Conservation (phyloP, 768 basidiomycete species). For the Artomyces pyxidatus region DNA sequence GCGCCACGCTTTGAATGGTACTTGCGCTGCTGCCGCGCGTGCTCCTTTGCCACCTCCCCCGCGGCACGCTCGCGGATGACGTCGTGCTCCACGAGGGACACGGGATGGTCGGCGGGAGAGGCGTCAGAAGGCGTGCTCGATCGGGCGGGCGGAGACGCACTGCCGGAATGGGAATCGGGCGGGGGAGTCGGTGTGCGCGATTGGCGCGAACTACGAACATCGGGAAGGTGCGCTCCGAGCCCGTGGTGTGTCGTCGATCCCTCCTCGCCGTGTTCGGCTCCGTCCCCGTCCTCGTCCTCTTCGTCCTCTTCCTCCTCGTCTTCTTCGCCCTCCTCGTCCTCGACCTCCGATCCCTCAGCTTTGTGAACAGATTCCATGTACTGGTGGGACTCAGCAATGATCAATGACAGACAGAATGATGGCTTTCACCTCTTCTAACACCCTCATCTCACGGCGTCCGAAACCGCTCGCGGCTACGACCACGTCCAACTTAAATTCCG, state of each 20-base stretch:
- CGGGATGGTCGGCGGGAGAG: constrained; percentile 1
- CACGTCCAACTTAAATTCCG: constrained; percentile 69
- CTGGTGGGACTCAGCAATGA: constrained; percentile 14
- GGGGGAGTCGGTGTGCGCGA: not conserved
- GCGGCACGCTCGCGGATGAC: constrained; percentile 51
- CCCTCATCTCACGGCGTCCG: constrained; percentile 70
- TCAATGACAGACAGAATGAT: not conserved
- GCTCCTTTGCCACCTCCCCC: constrained; percentile 49
- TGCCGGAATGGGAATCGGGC: not conserved
- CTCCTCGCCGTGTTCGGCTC: constrained; percentile 8
- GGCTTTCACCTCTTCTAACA: constrained; percentile 68
- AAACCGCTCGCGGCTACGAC: constrained; percentile 94
- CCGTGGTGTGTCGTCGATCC: constrained; percentile 2
- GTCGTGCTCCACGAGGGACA: constrained; percentile 1
- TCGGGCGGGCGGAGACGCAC: not conserved
- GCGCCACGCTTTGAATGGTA: constrained; percentile 70
- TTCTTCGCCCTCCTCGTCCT: constrained; percentile 25
- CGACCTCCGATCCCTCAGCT: constrained; percentile 12
- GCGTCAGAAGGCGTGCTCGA: not conserved
- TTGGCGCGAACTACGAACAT: not conserved
- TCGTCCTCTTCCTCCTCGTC: constrained; percentile 26
- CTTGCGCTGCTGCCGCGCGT: constrained; percentile 59
- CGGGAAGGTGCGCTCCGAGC: not conserved
- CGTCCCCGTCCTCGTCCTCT: constrained; percentile 18
- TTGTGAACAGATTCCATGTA: constrained; percentile 18